phyloP scores from a whole-genome alignment of 371 early-diverging fungal genomes.

The Mortierella sp. region DNA sequence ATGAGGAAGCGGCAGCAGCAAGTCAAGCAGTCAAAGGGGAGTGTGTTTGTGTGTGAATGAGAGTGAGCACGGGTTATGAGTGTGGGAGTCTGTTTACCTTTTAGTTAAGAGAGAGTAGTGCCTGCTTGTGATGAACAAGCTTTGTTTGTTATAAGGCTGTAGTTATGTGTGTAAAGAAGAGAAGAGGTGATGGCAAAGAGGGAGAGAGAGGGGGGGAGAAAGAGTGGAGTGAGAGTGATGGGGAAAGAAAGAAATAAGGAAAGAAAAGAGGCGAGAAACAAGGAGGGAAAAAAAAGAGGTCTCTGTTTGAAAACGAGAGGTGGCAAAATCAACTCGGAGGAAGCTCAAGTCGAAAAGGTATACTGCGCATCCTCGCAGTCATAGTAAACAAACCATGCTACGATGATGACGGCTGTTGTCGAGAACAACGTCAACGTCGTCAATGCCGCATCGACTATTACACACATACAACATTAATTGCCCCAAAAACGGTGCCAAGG shows the following conservation, averaged over 20 bases:
- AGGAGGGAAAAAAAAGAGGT: not conserved
- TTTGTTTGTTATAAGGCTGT: not conserved
- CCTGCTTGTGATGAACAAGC: not conserved
- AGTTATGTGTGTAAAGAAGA: not conserved
- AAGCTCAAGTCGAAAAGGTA: not conserved
- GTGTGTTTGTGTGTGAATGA: not conserved
- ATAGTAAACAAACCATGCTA: not conserved
- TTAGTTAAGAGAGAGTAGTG: not conserved
- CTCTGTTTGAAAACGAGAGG: not conserved
- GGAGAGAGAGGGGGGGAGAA: not conserved
- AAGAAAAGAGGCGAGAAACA: slow-evolving; percentile 9
- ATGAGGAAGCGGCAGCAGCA: not conserved
- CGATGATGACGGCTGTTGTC: not conserved
- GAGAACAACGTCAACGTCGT: not conserved
- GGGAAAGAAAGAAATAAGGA: not conserved
- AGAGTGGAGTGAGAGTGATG: not conserved
- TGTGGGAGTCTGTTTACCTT: not conserved
- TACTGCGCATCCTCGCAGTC: not conserved
- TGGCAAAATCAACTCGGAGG: not conserved
- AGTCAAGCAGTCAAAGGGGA: not conserved
- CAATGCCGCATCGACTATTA: not conserved
- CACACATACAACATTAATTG: not conserved
- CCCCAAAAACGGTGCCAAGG: not conserved
- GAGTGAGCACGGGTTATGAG: not conserved
- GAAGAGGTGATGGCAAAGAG: too few species aligned